Percentiles rank a stretch among this genome's conserved stretches.
Conservation (phyloP, 2,329 filamentous ascomycete species). For the Trichocomaceae sp. region DNA sequence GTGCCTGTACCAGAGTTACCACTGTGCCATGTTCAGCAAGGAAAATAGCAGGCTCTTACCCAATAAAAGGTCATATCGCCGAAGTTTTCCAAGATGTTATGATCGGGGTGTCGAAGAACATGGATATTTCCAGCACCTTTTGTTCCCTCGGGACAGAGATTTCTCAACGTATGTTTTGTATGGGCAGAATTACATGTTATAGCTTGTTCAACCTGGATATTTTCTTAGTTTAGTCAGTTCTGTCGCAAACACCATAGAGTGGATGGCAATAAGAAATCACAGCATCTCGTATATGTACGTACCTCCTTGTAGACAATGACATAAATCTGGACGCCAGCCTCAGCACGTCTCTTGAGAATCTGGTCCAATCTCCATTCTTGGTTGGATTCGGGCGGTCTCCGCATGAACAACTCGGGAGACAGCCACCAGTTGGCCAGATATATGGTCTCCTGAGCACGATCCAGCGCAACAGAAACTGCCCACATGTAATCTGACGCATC, state of each 20-base stretch:
- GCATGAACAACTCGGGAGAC: constrained; percentile 57
- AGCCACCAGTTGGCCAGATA: constrained; percentile 55
- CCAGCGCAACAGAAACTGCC: constrained; percentile 67
- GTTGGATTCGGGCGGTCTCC: constrained; percentile 72
- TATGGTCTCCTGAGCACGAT: constrained; percentile 82
- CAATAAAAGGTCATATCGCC: constrained; percentile 93
- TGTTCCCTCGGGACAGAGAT: constrained; percentile 71
- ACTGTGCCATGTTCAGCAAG: neutral
- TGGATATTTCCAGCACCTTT: constrained; percentile 42
- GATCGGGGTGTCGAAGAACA: constrained; percentile 57
- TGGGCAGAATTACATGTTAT: constrained; percentile 88
- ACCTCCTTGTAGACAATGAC: constrained; percentile 65
- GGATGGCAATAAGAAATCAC: neutral
- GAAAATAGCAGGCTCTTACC: constrained; percentile 28
- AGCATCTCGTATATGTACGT: neutral
- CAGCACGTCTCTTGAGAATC: constrained; percentile 71
- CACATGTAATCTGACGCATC: constrained; percentile 94
- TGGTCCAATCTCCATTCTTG: constrained; percentile 57
- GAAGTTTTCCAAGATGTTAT: constrained; percentile 70
- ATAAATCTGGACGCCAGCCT: constrained; percentile 90
- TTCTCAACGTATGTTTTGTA: constrained; percentile 78
- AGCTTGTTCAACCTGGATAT: constrained; percentile 55
- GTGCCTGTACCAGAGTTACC: constrained; percentile 47
- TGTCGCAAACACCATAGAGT: neutral
- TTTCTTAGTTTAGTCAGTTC: neutral